Base-by-base conservation (phyloP, 2,329 filamentous ascomycete genomes). In the Cryphonectria japonica region DNA sequence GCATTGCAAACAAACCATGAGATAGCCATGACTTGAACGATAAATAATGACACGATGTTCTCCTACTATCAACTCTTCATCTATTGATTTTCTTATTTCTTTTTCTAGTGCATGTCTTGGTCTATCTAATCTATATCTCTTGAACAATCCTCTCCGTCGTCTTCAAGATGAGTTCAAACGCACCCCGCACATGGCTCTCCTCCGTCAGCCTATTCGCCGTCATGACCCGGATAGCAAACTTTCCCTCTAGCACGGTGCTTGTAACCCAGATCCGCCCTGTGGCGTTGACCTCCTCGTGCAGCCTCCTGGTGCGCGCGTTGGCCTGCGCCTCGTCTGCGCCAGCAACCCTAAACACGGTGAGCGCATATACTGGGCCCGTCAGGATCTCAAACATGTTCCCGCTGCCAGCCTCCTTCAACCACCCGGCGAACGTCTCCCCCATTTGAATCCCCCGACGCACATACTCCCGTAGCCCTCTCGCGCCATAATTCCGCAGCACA, bases 251-350 rank as follows among this genome's bases (percentile, higher is more conserved):
- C 5, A 94, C 87, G 1, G 91, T 92, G 13, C 72, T 91, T 0
- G 94, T 98, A 34, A 98, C 83, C 80, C 93, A 98, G 69, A 97
- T 92, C 79, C 93, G 89, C 0, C 93, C 93, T 9, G 87, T 83
- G 3, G 84, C 83, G 76, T 97, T 95, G 39, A 97, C 87, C 34
- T 84, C 80, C 76, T 96, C 92, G 76, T 93, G 95, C 16, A 97
- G 88, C 69, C 86, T 85, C 80, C 92, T 92, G 0, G 94, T 97
- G 14, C 92, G 77, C 29, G 81, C 83, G 75, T 96, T 94, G 16
- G 88, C 85, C 34, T 43, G 61, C 71, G 87, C 85, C 69, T 88
- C 86, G 26, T 29, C 61, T 4, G 22, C 37, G 2, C 69, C 71
- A 64, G 85, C 86, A 22, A 95, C 82, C 1, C 89, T 87, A 75